These are phyloP conservation scores for Boeremia lycopersici DNA, from an alignment of 2,329 filamentous ascomycete genomes.

Conservation along the genomic window DNA sequence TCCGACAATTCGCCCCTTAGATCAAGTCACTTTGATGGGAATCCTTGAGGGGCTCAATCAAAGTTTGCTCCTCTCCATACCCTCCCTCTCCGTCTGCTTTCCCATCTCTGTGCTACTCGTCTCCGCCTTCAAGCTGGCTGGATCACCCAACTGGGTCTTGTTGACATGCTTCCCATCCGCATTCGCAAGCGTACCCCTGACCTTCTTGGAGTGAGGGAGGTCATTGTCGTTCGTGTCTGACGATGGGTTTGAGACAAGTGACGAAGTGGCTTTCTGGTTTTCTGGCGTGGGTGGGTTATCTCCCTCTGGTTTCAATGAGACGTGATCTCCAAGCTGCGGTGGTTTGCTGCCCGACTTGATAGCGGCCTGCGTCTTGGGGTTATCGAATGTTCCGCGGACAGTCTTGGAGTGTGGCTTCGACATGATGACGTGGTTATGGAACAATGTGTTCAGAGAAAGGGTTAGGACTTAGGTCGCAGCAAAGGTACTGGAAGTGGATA, in stretches of 20 bases:
- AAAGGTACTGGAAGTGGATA: neutral
- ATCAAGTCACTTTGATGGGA: neutral
- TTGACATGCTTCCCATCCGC: conserved; percentile 27
- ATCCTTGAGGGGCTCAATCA: neutral
- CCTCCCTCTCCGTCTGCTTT: conserved; percentile 28
- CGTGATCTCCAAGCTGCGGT: conserved; percentile 33
- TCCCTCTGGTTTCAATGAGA: conserved; percentile 28
- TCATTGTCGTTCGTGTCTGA: conserved; percentile 21
- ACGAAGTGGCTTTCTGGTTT: conserved; percentile 8
- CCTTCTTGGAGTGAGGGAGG: conserved; percentile 32
- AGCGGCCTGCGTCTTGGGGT: conserved; percentile 35
- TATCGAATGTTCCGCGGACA: conserved; percentile 40
- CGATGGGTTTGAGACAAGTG: conserved; percentile 6
- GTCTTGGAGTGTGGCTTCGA: conserved; percentile 33
- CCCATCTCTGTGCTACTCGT: conserved; percentile 27
- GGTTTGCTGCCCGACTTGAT: conserved; percentile 20
- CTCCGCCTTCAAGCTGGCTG: conserved; percentile 38
- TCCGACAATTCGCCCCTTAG: neutral
- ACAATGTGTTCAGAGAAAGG: neutral
- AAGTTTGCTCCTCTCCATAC: conserved; percentile 28
- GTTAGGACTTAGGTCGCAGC: neutral
- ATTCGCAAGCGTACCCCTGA: conserved; percentile 33
- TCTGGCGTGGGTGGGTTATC: conserved; percentile 19
- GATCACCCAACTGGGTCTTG: conserved; percentile 38
- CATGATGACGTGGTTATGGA: conserved; percentile 8